phyloP scores from a whole-genome alignment of 176 grass and related monocot genomes.

The Pharus latifolius region DNA sequence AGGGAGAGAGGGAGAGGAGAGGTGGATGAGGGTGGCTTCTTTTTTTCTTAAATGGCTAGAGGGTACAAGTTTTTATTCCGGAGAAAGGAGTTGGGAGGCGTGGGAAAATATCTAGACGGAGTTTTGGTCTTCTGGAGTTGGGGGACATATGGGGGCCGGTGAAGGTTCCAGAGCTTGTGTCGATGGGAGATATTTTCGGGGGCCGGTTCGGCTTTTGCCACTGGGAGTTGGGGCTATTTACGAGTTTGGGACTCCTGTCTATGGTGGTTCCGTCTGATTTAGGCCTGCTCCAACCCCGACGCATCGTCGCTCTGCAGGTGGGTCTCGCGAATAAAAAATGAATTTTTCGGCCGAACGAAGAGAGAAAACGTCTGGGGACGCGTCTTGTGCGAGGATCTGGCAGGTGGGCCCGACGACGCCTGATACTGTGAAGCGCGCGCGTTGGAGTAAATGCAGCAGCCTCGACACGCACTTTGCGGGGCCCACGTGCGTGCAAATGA shows the following conservation, averaged over 20 bases:
- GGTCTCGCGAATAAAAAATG: too few species aligned
- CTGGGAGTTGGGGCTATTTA: slow-evolving; percentile 1
- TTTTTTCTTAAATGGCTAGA: too few species aligned
- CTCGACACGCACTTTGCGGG: too few species aligned
- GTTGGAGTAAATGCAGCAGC: too few species aligned
- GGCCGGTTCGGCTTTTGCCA: background rate
- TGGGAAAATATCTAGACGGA: slow-evolving; percentile 22
- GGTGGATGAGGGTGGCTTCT: background rate
- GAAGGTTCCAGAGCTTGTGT: slow-evolving; percentile 81
- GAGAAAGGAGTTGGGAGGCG: background rate
- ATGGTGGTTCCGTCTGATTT: too few species aligned
- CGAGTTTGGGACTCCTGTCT: slow-evolving; percentile 27
- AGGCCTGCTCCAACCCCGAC: background rate
- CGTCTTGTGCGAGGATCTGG: too few species aligned
- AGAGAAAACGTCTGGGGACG: too few species aligned
- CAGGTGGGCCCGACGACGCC: too few species aligned
- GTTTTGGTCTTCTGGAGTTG: slow-evolving; percentile 21
- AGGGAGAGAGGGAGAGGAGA: background rate
- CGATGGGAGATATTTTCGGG: slow-evolving; percentile 64
- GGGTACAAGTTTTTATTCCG: slow-evolving; percentile 6
- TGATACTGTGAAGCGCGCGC: too few species aligned
- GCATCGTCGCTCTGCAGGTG: background rate
- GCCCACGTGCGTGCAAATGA: too few species aligned
- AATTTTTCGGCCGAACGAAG: too few species aligned
- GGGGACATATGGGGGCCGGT: slow-evolving; percentile 21